Evolutionary conservation across 2,329 filamentous ascomycete genomes (phyloP), one percentile per base, ranked within the genome.

Genomic region (Alternaria sp.): DNA sequence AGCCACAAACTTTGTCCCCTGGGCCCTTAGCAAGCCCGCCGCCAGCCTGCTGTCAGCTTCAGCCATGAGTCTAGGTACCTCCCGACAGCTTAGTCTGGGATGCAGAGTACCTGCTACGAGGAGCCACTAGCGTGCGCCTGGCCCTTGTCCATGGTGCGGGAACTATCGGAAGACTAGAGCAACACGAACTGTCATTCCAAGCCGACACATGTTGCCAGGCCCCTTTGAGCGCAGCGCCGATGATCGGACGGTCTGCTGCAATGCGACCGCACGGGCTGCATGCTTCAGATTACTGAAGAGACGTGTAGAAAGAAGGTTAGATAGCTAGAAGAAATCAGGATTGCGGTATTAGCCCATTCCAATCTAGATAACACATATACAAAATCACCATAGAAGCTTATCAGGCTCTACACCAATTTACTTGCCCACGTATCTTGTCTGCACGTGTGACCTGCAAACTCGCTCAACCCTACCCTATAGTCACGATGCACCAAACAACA

Each of bases 91-190:
- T 52, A 40, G 47, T 11, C 36, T 50, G 23, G 47, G 40, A 30
- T 47, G n/a, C 15, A 54, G 28, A 28, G 54, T 47, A 46, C 36
- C 61, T 36, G 57, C 36, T 54, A n/a, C 17, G 19, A 23, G 49
- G 46, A 45, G 19, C 49, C 60, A 52, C 23, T 55, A 63, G 61
- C 56, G 49, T 57, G 45, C 45, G 56, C 51, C 50, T 28, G 44
- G 50, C 51, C 57, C 49, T 50, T 40, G 56, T 50, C 50, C 40
- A 54, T 51, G 51, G 56, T 26, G 51, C 50, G 32, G 56, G 51
- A 59, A 43, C 61, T 55, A 63, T 55, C 45, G 56, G 45, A 63
- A 50, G n/a, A 46, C 45, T 45, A 63, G 32, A 47, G 30, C 36
- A 59, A 62, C 49, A 54, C 44, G 26, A 54, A 49, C 28, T 28